Conservation (phyloP, 768 basidiomycete species). For the Kwoniella sp. region DNA sequence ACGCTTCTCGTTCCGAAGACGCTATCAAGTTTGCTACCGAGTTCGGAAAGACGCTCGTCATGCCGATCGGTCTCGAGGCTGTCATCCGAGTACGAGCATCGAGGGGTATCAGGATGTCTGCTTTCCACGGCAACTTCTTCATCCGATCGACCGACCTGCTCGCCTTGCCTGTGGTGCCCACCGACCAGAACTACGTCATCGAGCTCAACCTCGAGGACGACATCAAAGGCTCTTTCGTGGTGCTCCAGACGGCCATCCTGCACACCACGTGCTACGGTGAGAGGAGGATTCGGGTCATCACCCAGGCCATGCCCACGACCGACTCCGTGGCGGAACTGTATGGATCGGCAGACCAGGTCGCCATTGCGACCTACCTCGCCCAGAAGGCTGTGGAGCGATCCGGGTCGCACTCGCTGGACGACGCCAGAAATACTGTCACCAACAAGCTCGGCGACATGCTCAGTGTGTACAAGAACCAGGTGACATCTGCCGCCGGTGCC, state of each 20-base stretch:
- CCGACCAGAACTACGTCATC: slow-evolving; percentile 92
- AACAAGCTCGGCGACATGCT: slow-evolving; percentile 81
- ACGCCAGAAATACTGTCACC: slow-evolving; percentile 76
- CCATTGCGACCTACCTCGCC: slow-evolving; percentile 74
- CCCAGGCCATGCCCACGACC: slow-evolving; percentile 80
- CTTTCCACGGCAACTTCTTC: slow-evolving; percentile 99
- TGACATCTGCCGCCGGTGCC: slow-evolving; percentile 89
- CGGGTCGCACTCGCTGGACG: slow-evolving; percentile 78
- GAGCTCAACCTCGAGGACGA: slow-evolving; percentile 95
- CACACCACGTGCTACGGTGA: slow-evolving; percentile 87
- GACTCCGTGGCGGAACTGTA: slow-evolving; percentile 82
- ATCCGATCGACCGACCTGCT: slow-evolving; percentile 94
- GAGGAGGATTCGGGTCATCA: slow-evolving; percentile 83
- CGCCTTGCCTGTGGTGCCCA: slow-evolving; percentile 93
- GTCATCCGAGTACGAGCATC: slow-evolving; percentile 99
- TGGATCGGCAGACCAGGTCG: slow-evolving; percentile 83
- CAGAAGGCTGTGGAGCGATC: slow-evolving; percentile 91
- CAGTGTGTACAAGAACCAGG: slow-evolving; percentile 85
- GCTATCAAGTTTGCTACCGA: slow-evolving; percentile 98
- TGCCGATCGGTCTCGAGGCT: slow-evolving; percentile 92
- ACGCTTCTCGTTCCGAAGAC: slow-evolving; percentile 87
- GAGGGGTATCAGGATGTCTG: slow-evolving; percentile 87
- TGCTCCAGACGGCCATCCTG: slow-evolving; percentile 87
- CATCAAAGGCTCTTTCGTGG: slow-evolving; percentile 82
- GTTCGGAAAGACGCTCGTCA: slow-evolving; percentile 85